Evolutionary conservation across 2,329 filamentous ascomycete species (phyloP).

Genomic region (Aspergillus neoniger): DNA sequence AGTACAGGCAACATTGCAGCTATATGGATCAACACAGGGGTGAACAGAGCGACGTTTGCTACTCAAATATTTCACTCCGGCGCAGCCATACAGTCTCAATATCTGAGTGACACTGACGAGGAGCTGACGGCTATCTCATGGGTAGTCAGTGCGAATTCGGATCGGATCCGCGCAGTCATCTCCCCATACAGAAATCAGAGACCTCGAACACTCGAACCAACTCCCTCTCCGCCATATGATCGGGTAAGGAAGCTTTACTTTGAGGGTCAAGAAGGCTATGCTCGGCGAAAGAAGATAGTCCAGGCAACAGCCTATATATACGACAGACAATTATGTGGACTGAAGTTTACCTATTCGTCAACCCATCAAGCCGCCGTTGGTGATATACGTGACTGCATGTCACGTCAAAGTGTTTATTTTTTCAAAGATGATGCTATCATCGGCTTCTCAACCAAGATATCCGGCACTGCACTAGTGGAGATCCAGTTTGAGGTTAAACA

Average conservation of each 20-base stretch:
- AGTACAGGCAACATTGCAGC: slow-evolving; percentile 7
- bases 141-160: slow-evolving; percentile 8
- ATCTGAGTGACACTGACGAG: slow-evolving; percentile 2
- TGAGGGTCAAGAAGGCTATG: not conserved
- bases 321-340: not conserved
- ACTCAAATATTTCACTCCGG: not conserved
- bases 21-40: slow-evolving; percentile 7
- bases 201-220: slow-evolving; percentile 3
- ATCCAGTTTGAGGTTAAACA: slow-evolving; percentile 9
- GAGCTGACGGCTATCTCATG: slow-evolving; percentile 13
- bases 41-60: slow-evolving; percentile 6
- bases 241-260: slow-evolving; percentile 16
- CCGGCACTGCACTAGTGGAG: not conserved
- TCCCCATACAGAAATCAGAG: not conserved
- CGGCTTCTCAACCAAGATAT: slow-evolving; percentile 2
- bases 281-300: not conserved
- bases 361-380: slow-evolving; percentile 1
- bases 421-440: not conserved
- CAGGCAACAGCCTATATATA: not conserved
- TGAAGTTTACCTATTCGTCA: slow-evolving; percentile 6
- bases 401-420: slow-evolving; percentile 1
- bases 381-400: not conserved
- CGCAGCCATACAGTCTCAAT: slow-evolving; percentile 1
- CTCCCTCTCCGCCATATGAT: slow-evolving; percentile 7
- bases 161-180: slow-evolving; percentile 12